Evolutionary conservation across 345 rosid species (phyloP).

Genomic region (Lepidium didymum): DNA sequence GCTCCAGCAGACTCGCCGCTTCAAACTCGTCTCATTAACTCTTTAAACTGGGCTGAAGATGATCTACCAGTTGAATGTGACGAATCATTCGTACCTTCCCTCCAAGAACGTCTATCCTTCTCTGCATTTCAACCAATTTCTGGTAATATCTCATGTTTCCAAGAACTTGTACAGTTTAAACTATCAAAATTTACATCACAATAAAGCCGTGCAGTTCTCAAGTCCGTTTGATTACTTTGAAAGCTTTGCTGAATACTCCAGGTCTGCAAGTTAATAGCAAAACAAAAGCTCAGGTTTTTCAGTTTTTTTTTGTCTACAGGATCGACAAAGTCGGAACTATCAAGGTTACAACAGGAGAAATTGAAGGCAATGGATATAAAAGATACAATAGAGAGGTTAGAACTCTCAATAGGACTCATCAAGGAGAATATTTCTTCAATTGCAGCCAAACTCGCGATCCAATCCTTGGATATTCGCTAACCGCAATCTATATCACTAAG

Average conservation of each 20-base stretch:
- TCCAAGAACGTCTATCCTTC: constrained; percentile 60
- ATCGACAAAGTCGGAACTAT: constrained; percentile 45
- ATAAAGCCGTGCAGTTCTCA: background rate
- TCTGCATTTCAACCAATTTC: constrained; percentile 61
- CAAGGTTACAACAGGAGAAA: constrained; percentile 56
- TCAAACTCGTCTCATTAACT: constrained; percentile 54
- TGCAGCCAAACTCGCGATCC: constrained; percentile 84
- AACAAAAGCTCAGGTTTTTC: background rate
- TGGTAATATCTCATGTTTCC: constrained; percentile 30
- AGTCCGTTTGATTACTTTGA: background rate
- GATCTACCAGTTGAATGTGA: constrained; percentile 42
- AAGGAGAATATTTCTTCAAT: constrained; percentile 54
- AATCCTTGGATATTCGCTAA: constrained; percentile 41
- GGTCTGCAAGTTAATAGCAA: background rate
- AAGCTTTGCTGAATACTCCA: background rate
- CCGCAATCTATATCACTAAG: background rate
- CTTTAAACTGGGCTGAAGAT: constrained; percentile 61
- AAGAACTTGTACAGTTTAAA: background rate
- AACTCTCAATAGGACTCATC: constrained; percentile 40
- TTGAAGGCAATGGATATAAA: constrained; percentile 57
- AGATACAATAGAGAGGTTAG: constrained; percentile 54
- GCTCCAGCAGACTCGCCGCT: constrained; percentile 48
- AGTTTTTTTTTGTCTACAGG: constrained; percentile 31
- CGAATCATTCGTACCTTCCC: constrained; percentile 50
- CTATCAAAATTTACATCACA: background rate